phyloP scores from a whole-genome alignment of 129 eudicot genomes.

The Flaveria linearis region DNA sequence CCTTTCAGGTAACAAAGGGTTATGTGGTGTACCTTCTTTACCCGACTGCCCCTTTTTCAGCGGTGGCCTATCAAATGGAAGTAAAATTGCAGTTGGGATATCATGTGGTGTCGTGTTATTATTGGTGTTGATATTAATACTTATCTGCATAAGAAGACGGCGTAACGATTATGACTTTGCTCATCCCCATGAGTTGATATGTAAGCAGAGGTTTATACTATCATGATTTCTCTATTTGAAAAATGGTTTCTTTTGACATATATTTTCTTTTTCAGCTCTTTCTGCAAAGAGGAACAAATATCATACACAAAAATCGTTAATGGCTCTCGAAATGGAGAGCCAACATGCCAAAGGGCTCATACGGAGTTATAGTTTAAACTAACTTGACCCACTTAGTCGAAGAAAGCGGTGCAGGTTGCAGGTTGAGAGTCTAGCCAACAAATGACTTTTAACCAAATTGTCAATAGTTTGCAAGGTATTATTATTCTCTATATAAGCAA shows the following conservation, averaged over 20 bases:
- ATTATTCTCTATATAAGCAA: neutral
- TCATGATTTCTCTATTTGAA: neutral
- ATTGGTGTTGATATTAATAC: conserved; percentile 42
- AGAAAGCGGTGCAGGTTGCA: conserved; percentile 28
- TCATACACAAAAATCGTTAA: conserved; percentile 87
- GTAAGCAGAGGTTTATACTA: conserved; percentile 48
- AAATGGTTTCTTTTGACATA: neutral
- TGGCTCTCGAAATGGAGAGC: conserved; percentile 98
- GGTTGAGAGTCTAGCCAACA: neutral
- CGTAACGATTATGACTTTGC: conserved; percentile 86
- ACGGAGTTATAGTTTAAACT: conserved; percentile 57
- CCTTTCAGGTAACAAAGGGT: conserved; percentile 83
- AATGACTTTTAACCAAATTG: conserved; percentile 21
- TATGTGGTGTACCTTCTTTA: conserved; percentile 91
- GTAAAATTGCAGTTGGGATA: conserved; percentile 81
- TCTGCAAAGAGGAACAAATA: conserved; percentile 90
- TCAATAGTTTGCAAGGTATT: conserved; percentile 39
- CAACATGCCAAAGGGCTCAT: conserved; percentile 97
- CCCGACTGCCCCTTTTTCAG: conserved; percentile 75
- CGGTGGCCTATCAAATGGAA: conserved; percentile 71
- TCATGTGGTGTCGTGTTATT: conserved; percentile 55
- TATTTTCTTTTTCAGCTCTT: conserved; percentile 53
- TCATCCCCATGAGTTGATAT: conserved; percentile 71
- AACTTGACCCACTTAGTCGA: conserved; percentile 28
- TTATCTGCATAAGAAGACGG: conserved; percentile 57